Evolutionary conservation across 805 yeast species (phyloP), one percentile per base, ranked within the genome.

Genomic region (Cyberlindnera sargentensis): DNA sequence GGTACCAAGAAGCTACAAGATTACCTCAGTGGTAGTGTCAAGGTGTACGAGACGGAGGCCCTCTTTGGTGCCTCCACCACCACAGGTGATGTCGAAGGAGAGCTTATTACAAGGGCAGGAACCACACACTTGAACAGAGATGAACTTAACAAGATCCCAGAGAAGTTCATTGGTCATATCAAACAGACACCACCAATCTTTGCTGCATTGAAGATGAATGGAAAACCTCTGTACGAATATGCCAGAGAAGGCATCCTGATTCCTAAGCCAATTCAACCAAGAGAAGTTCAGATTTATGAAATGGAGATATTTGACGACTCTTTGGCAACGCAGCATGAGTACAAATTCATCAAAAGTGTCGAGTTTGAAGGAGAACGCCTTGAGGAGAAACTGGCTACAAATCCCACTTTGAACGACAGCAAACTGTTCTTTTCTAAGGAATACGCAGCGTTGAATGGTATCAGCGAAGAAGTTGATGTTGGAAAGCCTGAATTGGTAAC

Each of bases 101-200:
- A 84, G 46, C 71, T 89, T 2, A 55, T 90, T 29, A 70, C 82
- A 4, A 72, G 69, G 45, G 80, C 78, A 23, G 72, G 75, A 4
- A 70, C 73, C 2, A 70, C 66, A 6, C 89, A 82, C 54, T 63
- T 88, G 37, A 74, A 78, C 0, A 63, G 66, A 48, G 82, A 76
- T 2, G 60, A 71, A 37, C 63, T 90, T 9, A 64, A 64, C 9
- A 57, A 64, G 3, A 69, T 80, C 0, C 74, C 78, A 25, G 67
- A 66, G 5, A 81, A 81, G 62, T 89, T 93, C 57, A 67, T 78
- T n/a, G 99, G 98, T 0, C 73, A 78, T 11, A 67, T 90, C 41
- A 73, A 73, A 52, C 99, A 93, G 64, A 83, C 95, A 1, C 99
- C 99, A 9, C 99, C 99, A 0, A 82, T 93, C 10, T 93, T 78